A percentile compares a stretch with the other conserved stretches of the same genome.
phyloP scores from a whole-genome alignment of 345 rosid species.

The Turritis glabra region DNA sequence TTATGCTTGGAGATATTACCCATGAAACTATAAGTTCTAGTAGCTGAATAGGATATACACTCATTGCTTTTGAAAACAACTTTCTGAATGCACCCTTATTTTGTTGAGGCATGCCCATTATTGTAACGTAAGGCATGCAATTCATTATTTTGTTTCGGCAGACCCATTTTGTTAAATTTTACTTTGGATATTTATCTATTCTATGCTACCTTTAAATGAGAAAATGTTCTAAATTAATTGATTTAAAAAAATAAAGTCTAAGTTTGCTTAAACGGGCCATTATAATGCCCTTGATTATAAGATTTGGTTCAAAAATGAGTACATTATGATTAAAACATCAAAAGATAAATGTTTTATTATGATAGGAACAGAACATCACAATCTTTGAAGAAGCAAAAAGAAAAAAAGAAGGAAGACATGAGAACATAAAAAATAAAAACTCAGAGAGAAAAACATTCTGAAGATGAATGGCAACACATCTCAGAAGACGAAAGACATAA shows the following conservation, averaged over 20 bases:
- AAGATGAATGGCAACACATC: constrained; percentile 20
- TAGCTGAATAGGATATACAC: background rate
- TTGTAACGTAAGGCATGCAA: background rate
- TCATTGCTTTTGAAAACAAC: background rate
- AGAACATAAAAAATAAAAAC: background rate
- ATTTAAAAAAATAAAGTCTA: no score
- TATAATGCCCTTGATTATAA: background rate
- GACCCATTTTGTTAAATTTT: background rate
- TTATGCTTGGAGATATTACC: no score
- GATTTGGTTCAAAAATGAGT: background rate
- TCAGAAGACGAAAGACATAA: constrained; percentile 28
- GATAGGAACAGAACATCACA: constrained; percentile 7
- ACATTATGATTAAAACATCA: background rate
- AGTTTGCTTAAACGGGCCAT: background rate
- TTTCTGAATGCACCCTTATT: background rate
- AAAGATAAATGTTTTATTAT: constrained; percentile 2
- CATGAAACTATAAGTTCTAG: background rate
- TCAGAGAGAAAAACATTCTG: background rate
- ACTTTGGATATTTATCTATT: background rate
- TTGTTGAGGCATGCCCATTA: background rate
- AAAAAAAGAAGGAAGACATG: background rate
- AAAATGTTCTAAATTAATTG: no score
- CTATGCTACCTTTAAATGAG: background rate
- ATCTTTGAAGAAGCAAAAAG: background rate
- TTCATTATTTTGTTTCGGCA: background rate